These are phyloP conservation scores for Phytopythium aichiense DNA, from an alignment of 352 stramenopile species.

Conservation along the genomic window DNA sequence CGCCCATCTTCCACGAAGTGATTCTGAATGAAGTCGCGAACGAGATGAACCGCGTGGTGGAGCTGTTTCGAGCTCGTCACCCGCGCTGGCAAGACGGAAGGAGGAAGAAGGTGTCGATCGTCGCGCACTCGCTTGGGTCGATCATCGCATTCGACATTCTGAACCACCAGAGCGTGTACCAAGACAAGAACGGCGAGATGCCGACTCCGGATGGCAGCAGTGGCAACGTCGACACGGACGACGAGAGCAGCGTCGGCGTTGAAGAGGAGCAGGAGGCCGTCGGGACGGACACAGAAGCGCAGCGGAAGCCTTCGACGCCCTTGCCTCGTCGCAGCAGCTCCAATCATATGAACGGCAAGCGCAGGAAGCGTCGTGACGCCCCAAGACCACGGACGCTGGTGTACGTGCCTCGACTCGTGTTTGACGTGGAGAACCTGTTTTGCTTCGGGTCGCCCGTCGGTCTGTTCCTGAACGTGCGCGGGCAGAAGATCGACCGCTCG, in stretches of 20 bases:
- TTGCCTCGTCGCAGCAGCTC: constrained; percentile 10
- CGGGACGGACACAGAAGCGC: constrained; percentile 6
- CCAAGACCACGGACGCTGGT: constrained; percentile 9
- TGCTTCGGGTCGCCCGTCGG: constrained; percentile 89
- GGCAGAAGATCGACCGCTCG: constrained; percentile 61
- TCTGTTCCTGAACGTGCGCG: constrained; percentile 91
- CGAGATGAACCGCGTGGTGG: constrained; percentile 90
- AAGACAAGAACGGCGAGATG: constrained; percentile 13
- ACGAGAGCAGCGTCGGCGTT: constrained; percentile 24
- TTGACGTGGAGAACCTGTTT: constrained; percentile 86
- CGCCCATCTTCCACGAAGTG: constrained; percentile 87
- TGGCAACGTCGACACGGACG: constrained; percentile 25
- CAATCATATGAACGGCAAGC: constrained; percentile 17
- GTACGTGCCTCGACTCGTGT: constrained; percentile 60
- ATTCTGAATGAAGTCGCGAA: constrained; percentile 90
- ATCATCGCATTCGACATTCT: constrained; percentile 93
- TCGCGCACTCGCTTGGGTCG: constrained; percentile 85
- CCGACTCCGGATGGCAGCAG: constrained; percentile 22
- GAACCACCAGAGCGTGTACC: constrained; percentile 52
- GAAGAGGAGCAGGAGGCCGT: constrained; percentile 29
- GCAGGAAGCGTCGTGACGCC: constrained; percentile 12
- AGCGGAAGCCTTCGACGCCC: constrained; percentile 4
- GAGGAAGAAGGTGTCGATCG: constrained; percentile 80
- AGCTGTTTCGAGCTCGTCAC: constrained; percentile 66
- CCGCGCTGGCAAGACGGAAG: constrained; percentile 36